Evolutionary conservation across 208 protist genomes (phyloP).

Genomic region (Acanthamoeba healyi): DNA sequence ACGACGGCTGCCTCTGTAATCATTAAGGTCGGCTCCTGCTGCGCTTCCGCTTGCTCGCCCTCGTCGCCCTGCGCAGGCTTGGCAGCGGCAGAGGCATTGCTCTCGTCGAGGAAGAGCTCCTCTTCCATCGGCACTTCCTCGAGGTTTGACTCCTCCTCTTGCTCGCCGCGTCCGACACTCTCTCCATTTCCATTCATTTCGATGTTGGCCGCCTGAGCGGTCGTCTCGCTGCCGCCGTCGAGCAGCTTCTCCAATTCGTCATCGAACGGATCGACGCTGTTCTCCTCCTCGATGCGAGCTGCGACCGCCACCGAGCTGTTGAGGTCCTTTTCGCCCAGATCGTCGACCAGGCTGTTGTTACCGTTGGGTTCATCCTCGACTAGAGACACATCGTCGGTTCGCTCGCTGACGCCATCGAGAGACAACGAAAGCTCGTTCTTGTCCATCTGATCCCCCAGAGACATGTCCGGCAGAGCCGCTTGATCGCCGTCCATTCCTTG

Average conservation of each 20-base stretch:
- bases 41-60: neutral
- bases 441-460: neutral
- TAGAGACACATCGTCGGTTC: neutral
- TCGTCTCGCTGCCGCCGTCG: neutral
- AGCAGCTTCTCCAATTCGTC: slow-evolving; percentile 43
- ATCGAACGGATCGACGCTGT: neutral
- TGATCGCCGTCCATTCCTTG: neutral
- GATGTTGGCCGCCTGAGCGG: neutral
- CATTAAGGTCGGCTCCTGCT: too few relatives aligned
- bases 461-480: neutral
- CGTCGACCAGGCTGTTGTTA: neutral
- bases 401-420: too few relatives aligned
- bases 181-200: neutral
- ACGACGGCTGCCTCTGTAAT: neutral
- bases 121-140: slow-evolving; percentile 45
- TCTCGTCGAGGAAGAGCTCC: neutral
- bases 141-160: slow-evolving; percentile 2
- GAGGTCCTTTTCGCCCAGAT: neutral
- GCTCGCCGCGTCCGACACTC: neutral
- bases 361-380: neutral
- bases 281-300: neutral
- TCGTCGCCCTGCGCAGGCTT: neutral
- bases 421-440: too few relatives aligned
- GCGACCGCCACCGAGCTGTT: neutral
- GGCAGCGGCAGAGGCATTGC: neutral